Percentiles rank a stretch among this genome's conserved stretches.
These are phyloP conservation scores for Neocallimastix lanati DNA, from an alignment of 192 early-diverging fungal genomes.

Conservation along the genomic window DNA sequence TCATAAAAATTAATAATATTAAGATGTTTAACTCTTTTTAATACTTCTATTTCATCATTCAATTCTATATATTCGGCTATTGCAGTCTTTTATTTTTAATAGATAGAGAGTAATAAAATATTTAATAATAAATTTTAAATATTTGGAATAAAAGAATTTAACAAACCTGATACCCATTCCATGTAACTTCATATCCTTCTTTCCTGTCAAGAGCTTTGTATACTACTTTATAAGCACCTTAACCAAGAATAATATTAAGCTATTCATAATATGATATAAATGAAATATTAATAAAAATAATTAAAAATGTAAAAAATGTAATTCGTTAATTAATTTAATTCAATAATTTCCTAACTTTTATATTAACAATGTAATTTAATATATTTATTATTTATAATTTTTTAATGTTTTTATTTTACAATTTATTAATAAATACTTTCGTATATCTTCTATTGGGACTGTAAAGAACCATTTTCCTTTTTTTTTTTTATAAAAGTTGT, in stretches of 20 bases:
- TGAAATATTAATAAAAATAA: too few species aligned
- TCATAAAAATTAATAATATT: not conserved
- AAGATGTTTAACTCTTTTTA: not conserved
- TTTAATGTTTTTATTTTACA: too few species aligned
- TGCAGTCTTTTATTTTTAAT: not conserved
- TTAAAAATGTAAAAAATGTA: too few species aligned
- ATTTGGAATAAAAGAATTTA: too few species aligned
- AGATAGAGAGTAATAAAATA: too few species aligned
- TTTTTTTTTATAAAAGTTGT: too few species aligned
- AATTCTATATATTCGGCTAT: not conserved
- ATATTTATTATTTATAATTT: too few species aligned
- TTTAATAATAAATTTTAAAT: too few species aligned
- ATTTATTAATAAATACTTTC: conserved; percentile 11
- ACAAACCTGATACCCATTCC: conserved; percentile 29
- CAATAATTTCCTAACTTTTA: too few species aligned
- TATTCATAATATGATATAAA: not conserved
- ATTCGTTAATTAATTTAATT: too few species aligned
- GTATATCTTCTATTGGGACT: conserved; percentile 22
- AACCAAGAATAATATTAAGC: conserved; percentile 25
- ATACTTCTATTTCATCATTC: not conserved
- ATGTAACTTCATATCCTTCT: conserved; percentile 30
- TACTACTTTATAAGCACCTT: conserved; percentile 31
- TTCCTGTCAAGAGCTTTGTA: conserved; percentile 30
- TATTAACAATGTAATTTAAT: too few species aligned
- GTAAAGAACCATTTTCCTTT: too few species aligned